These are phyloP conservation scores for Beauveria caledonica DNA, from an alignment of 2,329 filamentous ascomycete genomes.

Conservation along the genomic window DNA sequence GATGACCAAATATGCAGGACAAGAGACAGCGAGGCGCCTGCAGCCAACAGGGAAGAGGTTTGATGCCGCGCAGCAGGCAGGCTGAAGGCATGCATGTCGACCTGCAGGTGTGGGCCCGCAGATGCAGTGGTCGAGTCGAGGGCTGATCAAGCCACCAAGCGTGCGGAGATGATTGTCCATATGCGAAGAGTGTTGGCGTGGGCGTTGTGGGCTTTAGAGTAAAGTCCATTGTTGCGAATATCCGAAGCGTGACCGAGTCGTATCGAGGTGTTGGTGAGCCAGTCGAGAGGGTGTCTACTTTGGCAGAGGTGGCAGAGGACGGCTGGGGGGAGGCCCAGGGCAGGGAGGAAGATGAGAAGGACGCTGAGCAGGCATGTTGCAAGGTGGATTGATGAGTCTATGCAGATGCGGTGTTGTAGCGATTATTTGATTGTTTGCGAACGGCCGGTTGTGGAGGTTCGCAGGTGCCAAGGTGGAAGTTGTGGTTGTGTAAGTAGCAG, in stretches of 20 bases:
- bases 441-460: background rate
- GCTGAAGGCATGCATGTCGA: conserved; percentile 8
- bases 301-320: conserved; percentile 57
- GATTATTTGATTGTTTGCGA: conserved; percentile 13
- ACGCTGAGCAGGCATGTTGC: conserved; percentile 48
- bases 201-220: background rate
- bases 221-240: background rate
- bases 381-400: conserved; percentile 12
- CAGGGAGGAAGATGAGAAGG: conserved; percentile 60
- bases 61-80: conserved; percentile 9
- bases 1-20: conserved; percentile 11
- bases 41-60: background rate
- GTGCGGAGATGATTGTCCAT: conserved; percentile 1
- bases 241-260: conserved; percentile 1
- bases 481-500: conserved; percentile 2
- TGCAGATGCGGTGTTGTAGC: conserved; percentile 8
- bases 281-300: conserved; percentile 35
- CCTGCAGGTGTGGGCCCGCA: conserved; percentile 7
- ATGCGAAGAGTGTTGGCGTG: background rate
- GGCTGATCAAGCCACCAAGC: conserved; percentile 7
- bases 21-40: background rate
- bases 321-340: conserved; percentile 56
- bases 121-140: conserved; percentile 6
- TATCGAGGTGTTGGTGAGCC: background rate
- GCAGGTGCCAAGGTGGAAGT: background rate